Conservation (phyloP, 352 stramenopile genomes). For the Globisporangium paddicum region DNA sequence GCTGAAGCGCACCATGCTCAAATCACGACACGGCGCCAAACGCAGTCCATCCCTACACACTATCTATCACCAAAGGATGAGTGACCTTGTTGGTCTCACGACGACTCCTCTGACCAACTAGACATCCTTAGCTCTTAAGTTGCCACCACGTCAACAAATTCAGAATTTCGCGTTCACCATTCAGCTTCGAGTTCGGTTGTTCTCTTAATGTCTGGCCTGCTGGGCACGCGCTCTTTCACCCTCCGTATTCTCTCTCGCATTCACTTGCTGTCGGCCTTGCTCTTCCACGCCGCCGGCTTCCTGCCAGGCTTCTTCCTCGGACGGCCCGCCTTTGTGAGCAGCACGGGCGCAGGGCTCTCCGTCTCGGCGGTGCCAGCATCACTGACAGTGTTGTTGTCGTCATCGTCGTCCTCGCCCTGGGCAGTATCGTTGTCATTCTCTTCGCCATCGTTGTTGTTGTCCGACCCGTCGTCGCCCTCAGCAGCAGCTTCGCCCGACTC, state of each 20-base stretch:
- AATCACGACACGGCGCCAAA: too few relatives aligned
- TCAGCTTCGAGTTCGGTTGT: too few relatives aligned
- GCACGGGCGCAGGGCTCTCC: constrained; percentile 9
- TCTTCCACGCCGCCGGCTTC: constrained; percentile 26
- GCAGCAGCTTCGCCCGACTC: not conserved
- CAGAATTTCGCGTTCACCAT: too few relatives aligned
- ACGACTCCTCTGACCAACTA: too few relatives aligned
- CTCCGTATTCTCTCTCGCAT: not conserved
- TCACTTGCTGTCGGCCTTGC: not conserved
- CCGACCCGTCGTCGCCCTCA: constrained; percentile 13
- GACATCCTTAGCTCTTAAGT: too few relatives aligned
- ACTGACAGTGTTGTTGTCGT: constrained; percentile 19
- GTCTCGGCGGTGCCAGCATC: not conserved
- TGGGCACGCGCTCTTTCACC: not conserved
- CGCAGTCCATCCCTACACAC: too few relatives aligned
- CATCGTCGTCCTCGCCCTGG: constrained; percentile 29
- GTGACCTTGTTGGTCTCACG: too few relatives aligned
- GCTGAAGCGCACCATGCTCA: too few relatives aligned
- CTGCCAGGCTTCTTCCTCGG: constrained; percentile 51
- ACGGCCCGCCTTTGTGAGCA: constrained; percentile 36
- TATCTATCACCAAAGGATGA: too few relatives aligned
- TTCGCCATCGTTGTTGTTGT: constrained; percentile 11
- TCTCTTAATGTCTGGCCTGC: too few relatives aligned
- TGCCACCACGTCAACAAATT: too few relatives aligned
- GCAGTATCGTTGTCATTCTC: constrained; percentile 18